Evolutionary conservation across 1,284 basidiomycete species (phyloP).

Genomic region (Marasmius tenuissimus): DNA sequence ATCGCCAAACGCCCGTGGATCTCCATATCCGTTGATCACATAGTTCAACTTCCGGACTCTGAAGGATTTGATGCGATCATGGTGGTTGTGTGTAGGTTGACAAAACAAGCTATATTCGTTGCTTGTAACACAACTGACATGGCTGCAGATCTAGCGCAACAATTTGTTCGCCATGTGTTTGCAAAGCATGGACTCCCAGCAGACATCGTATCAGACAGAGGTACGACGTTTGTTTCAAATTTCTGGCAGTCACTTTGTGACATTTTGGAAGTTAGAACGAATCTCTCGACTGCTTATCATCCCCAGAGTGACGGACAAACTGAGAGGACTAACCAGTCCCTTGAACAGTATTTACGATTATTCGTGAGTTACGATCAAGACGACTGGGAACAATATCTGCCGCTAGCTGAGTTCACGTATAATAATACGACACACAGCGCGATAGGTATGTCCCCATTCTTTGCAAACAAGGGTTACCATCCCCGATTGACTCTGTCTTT

Average conservation of each 20-base stretch:
- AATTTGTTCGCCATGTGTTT: neutral
- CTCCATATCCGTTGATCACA: slow-evolving; percentile 11
- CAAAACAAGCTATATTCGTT: too few species aligned
- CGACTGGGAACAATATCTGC: neutral
- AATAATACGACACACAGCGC: neutral
- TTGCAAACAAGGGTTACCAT: neutral
- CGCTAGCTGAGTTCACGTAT: neutral
- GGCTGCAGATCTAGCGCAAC: neutral
- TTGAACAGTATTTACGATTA: neutral
- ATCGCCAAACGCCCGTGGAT: slow-evolving; percentile 4
- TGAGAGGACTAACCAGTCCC: neutral
- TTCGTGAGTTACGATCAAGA: neutral
- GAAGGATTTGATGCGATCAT: slow-evolving; percentile 28
- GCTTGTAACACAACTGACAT: too few species aligned
- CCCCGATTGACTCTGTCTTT: neutral
- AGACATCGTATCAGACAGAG: neutral
- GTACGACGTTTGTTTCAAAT: neutral
- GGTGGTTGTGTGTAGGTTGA: slow-evolving; percentile 10
- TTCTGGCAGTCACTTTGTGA: neutral
- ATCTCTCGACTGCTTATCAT: slow-evolving; percentile 1
- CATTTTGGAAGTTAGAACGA: neutral
- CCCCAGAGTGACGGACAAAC: neutral
- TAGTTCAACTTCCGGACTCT: slow-evolving; percentile 26
- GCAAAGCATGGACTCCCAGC: neutral
- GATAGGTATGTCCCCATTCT: neutral